A percentile compares a stretch with the other conserved stretches of the same genome.
These are phyloP conservation scores for Rhizopogon vinicolor DNA, from an alignment of 768 basidiomycete species.

Conservation along the genomic window DNA sequence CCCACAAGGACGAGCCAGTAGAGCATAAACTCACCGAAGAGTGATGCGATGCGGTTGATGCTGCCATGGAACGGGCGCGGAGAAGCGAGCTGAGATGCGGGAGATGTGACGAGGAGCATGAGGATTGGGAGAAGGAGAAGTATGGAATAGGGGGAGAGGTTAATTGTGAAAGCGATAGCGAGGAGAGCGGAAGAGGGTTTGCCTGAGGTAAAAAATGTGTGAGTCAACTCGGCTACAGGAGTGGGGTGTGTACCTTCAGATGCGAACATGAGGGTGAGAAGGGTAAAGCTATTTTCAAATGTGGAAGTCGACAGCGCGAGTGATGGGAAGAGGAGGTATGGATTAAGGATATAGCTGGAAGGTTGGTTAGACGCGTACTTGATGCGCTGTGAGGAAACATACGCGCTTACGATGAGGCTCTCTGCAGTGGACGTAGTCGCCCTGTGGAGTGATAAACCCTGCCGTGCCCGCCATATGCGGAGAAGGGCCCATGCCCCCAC, in stretches of 20 bases:
- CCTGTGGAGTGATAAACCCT: slow-evolving; percentile 47
- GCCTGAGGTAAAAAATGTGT: slow-evolving; percentile 35
- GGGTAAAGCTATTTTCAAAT: slow-evolving; percentile 70
- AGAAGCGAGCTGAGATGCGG: slow-evolving; percentile 64
- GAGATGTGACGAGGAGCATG: slow-evolving; percentile 57
- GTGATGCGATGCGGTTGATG: slow-evolving; percentile 4
- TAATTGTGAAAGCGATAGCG: slow-evolving; percentile 64
- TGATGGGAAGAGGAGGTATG: slow-evolving; percentile 77
- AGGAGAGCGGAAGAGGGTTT: slow-evolving; percentile 54
- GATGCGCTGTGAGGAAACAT: neutral
- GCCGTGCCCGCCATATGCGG: slow-evolving; percentile 62
- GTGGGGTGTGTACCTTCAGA: slow-evolving; percentile 45
- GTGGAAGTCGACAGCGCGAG: slow-evolving; percentile 80
- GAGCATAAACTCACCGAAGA: slow-evolving; percentile 44
- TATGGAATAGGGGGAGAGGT: slow-evolving; percentile 67
- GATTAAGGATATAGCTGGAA: slow-evolving; percentile 81
- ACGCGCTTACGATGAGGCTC: slow-evolving; percentile 1
- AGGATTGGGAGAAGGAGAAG: slow-evolving; percentile 64
- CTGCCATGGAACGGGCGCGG: slow-evolving; percentile 34
- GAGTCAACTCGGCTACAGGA: neutral
- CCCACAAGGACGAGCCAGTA: slow-evolving; percentile 44
- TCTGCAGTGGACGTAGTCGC: neutral
- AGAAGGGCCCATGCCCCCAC: slow-evolving; percentile 65
- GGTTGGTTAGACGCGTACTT: slow-evolving; percentile 6
- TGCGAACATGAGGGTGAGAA: slow-evolving; percentile 68